These are phyloP conservation scores for Aurantiochytrium sp. DNA, from an alignment of 108 stramenopile species.

Conservation along the genomic window DNA sequence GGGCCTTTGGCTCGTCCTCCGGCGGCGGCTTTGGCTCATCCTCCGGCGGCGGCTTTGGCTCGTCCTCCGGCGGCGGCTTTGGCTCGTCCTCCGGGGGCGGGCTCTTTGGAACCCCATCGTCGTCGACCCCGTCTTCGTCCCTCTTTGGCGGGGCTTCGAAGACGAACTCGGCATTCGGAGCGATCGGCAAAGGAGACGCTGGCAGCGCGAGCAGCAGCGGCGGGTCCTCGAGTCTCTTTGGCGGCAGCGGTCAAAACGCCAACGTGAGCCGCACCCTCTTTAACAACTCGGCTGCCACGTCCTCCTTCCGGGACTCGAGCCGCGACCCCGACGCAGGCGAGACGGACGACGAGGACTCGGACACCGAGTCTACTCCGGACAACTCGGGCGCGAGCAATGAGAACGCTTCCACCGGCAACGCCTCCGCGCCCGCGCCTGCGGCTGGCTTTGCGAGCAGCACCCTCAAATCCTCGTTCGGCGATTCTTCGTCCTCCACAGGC, in stretches of 20 bases:
- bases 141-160: too few relatives aligned
- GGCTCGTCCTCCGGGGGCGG: not conserved
- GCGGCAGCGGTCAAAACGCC: not conserved
- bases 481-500: not conserved
- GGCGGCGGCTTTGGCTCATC: not conserved
- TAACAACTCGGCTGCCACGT: not conserved
- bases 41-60: not conserved
- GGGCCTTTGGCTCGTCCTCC: too few relatives aligned
- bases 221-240: not conserved
- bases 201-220: too few relatives aligned
- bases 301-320: not conserved
- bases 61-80: not conserved
- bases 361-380: not conserved
- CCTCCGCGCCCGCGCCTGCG: not conserved
- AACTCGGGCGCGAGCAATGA: not conserved
- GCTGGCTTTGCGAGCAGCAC: not conserved
- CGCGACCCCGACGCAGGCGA: not conserved
- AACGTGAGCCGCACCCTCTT: not conserved
- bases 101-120: not conserved
- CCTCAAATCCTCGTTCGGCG: not conserved
- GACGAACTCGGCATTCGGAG: too few relatives aligned
- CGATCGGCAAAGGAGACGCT: too few relatives aligned
- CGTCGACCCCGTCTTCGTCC: too few relatives aligned
- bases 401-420: not conserved
- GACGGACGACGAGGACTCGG: not conserved